Evolutionary conservation across 306 rosid species (phyloP), one percentile per base, ranked within the genome.

Genomic region (Corylus americana): DNA sequence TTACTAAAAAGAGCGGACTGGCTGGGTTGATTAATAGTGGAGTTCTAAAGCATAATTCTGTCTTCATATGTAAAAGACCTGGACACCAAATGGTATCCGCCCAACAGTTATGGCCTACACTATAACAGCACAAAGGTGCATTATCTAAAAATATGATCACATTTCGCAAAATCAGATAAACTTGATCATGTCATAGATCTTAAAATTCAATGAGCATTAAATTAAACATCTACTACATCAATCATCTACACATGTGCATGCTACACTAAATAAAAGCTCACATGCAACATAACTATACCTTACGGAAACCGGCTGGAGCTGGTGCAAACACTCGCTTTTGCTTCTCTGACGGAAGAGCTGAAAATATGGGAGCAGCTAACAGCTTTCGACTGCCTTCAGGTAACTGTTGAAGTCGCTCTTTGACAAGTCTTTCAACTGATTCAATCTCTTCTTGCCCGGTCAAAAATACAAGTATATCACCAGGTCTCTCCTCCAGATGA

Each of bases 371-470:
- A 62, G 87, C 83, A 48, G 81, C 74, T 25, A 79, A 76, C 77
- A 94, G 87, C 75, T 86, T 94, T 81, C 81, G 85, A 73, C 76
- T 88, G 73, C 74, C 86, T 86, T 92, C 89, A 70, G 98, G 90
- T 79, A 92, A 74, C 74, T 88, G 87, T 54, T 83, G 80, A 80
- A 91, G 84, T 80, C 77, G 78, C 74, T 94, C 97, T 70, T 85
- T 90, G 27, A 90, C 83, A 74, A 91, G 91, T 81, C 87, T 86
- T 83, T 92, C 97, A 62, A 87, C 90, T 62, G 97, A 84, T 81
- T 94, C 98, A 54, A 94, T 94, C 94, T 92, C 98, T 75, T 94
- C 97, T 87, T 94, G 97, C 42, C 97, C 97, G 17, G 97, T 94
- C 88, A 92, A 82, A 91, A 94, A 94, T 78, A 86, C 90, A 77